These are phyloP conservation scores for Nemophila menziesii DNA, from an alignment of 257 asterid genomes.

Conservation along the genomic window DNA sequence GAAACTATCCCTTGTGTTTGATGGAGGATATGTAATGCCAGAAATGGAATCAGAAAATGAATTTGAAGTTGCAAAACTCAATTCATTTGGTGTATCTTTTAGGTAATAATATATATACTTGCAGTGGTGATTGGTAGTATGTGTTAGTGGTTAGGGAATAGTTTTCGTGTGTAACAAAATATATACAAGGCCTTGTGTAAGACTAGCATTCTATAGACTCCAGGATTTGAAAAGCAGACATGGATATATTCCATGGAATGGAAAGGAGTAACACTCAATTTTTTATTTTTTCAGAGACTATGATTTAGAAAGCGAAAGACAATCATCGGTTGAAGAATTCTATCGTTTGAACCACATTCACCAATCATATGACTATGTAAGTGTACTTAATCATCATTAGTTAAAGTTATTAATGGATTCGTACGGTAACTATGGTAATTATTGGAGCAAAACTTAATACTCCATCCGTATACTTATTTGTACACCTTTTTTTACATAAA, in stretches of 20 bases:
- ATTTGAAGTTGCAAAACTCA: constrained; percentile 48
- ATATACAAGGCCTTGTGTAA: too few relatives aligned
- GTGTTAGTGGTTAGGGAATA: background rate
- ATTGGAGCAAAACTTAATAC: too few relatives aligned
- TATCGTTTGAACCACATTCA: constrained; percentile 13
- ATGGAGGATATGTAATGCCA: constrained; percentile 40
- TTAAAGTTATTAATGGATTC: too few relatives aligned
- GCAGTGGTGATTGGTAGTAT: background rate
- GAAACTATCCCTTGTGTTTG: constrained; percentile 29
- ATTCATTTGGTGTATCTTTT: constrained; percentile 51
- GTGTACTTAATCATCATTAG: too few relatives aligned
- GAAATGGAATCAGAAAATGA: constrained; percentile 13
- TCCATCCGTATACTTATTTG: too few relatives aligned
- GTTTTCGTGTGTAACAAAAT: too few relatives aligned
- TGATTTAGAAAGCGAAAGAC: constrained; percentile 10
- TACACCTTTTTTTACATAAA: too few relatives aligned
- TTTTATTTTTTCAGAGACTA: constrained; percentile 11
- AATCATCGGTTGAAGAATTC: constrained; percentile 12
- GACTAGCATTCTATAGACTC: too few relatives aligned
- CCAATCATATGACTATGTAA: constrained; percentile 10
- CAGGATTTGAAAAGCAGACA: too few relatives aligned
- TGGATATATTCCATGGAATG: too few relatives aligned
- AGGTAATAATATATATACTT: constrained; percentile 17
- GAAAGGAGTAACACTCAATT: too few relatives aligned
- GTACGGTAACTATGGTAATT: too few relatives aligned